These are phyloP conservation scores for Chenopodium formosanum DNA, from an alignment of 148 eudicot species.

Conservation along the genomic window DNA sequence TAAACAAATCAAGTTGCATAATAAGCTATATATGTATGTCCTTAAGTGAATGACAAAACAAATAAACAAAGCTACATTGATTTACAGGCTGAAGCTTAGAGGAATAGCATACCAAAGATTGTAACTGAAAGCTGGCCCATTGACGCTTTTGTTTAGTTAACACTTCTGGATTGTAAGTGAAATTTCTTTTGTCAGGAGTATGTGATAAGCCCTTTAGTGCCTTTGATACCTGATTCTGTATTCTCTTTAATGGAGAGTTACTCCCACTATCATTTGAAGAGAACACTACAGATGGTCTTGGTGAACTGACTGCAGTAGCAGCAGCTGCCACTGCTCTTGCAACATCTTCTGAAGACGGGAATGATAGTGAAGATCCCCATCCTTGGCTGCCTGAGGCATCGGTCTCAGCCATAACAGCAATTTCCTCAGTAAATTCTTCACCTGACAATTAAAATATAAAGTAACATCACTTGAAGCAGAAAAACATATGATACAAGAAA, in stretches of 20 bases:
- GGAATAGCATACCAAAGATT: slow-evolving; percentile 28
- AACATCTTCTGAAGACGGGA: slow-evolving; percentile 84
- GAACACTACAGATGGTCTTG: slow-evolving; percentile 81
- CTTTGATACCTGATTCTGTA: slow-evolving; percentile 67
- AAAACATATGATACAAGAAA: slow-evolving; percentile 1
- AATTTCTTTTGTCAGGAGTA: slow-evolving; percentile 60
- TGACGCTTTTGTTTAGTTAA: slow-evolving; percentile 96
- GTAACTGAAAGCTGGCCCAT: slow-evolving; percentile 87
- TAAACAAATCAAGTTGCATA: slow-evolving; percentile 3
- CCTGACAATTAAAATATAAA: slow-evolving; percentile 25
- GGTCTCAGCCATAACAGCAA: slow-evolving; percentile 51
- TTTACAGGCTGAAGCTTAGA: background rate
- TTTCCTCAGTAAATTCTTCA: slow-evolving; percentile 28
- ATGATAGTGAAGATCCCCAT: slow-evolving; percentile 69
- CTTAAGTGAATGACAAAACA: background rate
- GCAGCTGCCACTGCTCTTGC: slow-evolving; percentile 83
- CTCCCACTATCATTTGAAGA: slow-evolving; percentile 64
- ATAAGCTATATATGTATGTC: background rate
- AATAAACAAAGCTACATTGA: background rate
- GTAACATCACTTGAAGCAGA: background rate
- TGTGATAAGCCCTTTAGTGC: slow-evolving; percentile 78
- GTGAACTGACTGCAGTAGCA: slow-evolving; percentile 62
- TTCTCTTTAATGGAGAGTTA: slow-evolving; percentile 62
- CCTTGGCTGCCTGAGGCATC: slow-evolving; percentile 67
- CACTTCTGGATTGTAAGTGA: slow-evolving; percentile 83